These are phyloP conservation scores for Globisporangium radiosum DNA, from an alignment of 352 stramenopile genomes.

Conservation along the genomic window DNA sequence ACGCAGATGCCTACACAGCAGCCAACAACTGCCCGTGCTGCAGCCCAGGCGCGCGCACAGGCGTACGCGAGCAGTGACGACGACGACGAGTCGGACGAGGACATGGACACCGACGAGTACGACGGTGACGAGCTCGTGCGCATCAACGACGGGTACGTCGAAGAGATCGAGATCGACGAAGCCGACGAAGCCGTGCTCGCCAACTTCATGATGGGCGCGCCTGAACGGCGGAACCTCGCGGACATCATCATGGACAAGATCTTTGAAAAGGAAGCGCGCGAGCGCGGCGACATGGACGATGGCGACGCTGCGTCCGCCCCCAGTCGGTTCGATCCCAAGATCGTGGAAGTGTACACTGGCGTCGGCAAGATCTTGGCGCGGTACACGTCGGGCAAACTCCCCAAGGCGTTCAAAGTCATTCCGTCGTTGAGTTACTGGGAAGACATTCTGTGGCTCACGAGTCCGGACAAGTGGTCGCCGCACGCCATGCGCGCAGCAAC, in stretches of 20 bases:
- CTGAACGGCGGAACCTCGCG: conserved; percentile 90
- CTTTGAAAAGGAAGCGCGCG: conserved; percentile 91
- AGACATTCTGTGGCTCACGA: conserved; percentile 96
- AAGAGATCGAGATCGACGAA: conserved; percentile 85
- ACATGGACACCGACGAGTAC: conserved; percentile 85
- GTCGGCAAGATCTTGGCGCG: conserved; percentile 96
- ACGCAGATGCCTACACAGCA: not conserved
- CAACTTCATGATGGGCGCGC: conserved; percentile 81
- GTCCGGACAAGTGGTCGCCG: conserved; percentile 97
- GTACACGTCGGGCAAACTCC: conserved; percentile 98
- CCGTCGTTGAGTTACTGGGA: conserved; percentile 99
- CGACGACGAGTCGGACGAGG: conserved; percentile 72
- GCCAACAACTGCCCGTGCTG: conserved; percentile 6
- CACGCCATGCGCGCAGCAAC: conserved; percentile 97
- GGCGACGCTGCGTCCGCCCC: conserved; percentile 44
- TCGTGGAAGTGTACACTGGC: conserved; percentile 98
- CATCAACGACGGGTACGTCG: conserved; percentile 89
- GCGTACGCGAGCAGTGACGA: conserved; percentile 58
- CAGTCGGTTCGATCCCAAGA: conserved; percentile 89
- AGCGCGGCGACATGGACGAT: conserved; percentile 76
- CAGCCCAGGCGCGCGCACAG: conserved; percentile 15
- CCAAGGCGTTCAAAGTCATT: conserved; percentile 99
- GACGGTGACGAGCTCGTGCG: conserved; percentile 85
- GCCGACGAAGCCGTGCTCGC: conserved; percentile 83
- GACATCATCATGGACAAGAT: conserved; percentile 99